Base-by-base conservation (phyloP, 108 stramenopile genomes). In the Tribonema minus region DNA sequence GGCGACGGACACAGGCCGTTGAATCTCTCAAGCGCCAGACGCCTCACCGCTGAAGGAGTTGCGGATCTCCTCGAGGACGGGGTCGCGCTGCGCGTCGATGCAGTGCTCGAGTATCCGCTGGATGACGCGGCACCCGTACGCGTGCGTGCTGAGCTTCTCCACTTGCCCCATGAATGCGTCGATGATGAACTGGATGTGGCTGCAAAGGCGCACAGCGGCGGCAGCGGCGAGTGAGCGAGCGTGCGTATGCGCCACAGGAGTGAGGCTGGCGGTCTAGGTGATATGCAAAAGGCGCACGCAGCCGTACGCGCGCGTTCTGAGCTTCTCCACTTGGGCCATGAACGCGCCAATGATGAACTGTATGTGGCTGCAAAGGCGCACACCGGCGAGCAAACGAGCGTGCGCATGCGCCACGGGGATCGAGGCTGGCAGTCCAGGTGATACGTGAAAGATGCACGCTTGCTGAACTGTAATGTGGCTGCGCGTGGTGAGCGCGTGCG, bases 91-190 rank as follows among this genome's bases (percentile, higher is more conserved):
- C 3, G 76, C 72, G 40, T 88, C 87, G n/a, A 90, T 87, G 71
- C 94, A 94, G 84, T 94, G 93, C 86, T 96, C 96, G 15, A 96
- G 86, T 68, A 96, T 93, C 27, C 96, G 90, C 80, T 97, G 96
- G 28, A 97, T 86, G 29, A 97, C 96, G 15, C 96, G 89, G 84
- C 96, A 97, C 12, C 96, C 96, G 70, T 94, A 97, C 2, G 96
- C 92, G 74, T 97, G 96, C 72, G 92, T 93, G 58, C 92, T 90
- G 1, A 97, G 90, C 31, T 90, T 80, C 65, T 88, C 80, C 20
- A 93, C 91, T 68, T 93, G 91, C 15, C 84, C 87, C 31, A 91
- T 81, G 38, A 97, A 93, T 71, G 92, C 92, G 59, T 90, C 84
- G 28, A 97, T 87, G 82, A 97, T 92, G 84, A 97, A 97, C 41